These are phyloP conservation scores for Castanopsis chinensis DNA, from an alignment of 306 rosid species.

Conservation along the genomic window DNA sequence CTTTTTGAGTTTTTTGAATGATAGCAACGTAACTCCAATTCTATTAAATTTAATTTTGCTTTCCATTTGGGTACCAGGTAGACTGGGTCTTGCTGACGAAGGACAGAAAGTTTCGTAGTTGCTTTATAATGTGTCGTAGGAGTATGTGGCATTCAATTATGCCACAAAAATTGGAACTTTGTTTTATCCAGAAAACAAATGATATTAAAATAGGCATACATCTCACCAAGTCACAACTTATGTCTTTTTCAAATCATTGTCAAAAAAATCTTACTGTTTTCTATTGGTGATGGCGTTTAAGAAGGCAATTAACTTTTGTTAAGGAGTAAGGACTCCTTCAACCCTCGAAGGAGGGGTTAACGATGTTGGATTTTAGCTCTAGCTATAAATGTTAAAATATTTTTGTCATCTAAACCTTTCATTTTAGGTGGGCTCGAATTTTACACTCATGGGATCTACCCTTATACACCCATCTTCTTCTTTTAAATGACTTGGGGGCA, in stretches of 20 bases:
- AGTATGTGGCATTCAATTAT: neutral
- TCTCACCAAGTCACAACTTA: no score
- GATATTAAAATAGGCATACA: neutral
- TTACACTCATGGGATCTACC: no score
- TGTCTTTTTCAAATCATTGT: neutral
- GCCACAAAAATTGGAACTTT: neutral
- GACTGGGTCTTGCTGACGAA: neutral
- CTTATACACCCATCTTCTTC: no score
- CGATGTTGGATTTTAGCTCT: no score
- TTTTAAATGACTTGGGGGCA: no score
- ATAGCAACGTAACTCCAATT: neutral
- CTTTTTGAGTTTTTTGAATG: neutral
- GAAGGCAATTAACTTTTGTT: neutral
- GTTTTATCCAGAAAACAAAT: neutral
- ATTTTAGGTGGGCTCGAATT: no score
- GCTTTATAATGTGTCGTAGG: neutral
- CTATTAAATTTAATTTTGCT: neutral
- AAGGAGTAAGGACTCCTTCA: neutral
- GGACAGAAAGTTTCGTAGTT: neutral
- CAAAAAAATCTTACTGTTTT: neutral
- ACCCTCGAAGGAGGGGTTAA: no score
- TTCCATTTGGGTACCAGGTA: no score
- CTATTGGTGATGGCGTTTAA: neutral
- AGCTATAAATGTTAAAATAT: no score
- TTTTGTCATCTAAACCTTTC: no score